Percentiles rank a stretch among this genome's conserved stretches.
Conservation (phyloP, 208 protist species). For the Plasmodiophora brassicae region DNA sequence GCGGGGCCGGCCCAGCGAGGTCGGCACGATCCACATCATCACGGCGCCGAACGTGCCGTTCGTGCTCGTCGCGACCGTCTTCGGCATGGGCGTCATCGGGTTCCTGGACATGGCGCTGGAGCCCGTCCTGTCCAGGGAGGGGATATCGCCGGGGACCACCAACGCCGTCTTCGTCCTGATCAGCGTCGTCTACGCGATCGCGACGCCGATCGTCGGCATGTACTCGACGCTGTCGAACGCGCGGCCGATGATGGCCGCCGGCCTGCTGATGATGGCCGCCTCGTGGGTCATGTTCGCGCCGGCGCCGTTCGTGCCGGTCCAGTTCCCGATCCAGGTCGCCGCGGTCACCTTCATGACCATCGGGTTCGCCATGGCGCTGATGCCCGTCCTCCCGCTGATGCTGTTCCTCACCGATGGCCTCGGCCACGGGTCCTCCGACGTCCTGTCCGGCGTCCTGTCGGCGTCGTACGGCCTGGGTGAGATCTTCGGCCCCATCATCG, state of each 20-base stretch:
- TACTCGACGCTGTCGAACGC: neutral
- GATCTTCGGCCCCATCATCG: slow-evolving; percentile 11
- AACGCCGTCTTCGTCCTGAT: neutral
- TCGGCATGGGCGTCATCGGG: neutral
- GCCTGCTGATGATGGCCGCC: neutral
- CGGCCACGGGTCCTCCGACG: neutral
- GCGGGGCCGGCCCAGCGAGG: neutral
- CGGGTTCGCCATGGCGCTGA: slow-evolving; percentile 8
- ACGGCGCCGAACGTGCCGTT: neutral
- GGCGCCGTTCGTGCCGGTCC: neutral
- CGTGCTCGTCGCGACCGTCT: neutral
- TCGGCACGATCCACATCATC: neutral
- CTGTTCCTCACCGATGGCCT: neutral
- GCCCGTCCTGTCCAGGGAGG: neutral
- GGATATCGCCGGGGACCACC: neutral
- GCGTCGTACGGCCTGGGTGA: neutral
- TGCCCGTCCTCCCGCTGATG: neutral
- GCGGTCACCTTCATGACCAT: neutral
- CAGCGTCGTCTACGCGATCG: neutral
- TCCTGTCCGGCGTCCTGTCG: neutral
- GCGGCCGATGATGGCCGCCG: neutral
- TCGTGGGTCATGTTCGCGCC: neutral
- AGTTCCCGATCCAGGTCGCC: neutral
- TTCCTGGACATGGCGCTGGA: neutral
- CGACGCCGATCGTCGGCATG: neutral